These are phyloP conservation scores for Russula virescens DNA, from an alignment of 768 basidiomycete genomes.

Conservation along the genomic window DNA sequence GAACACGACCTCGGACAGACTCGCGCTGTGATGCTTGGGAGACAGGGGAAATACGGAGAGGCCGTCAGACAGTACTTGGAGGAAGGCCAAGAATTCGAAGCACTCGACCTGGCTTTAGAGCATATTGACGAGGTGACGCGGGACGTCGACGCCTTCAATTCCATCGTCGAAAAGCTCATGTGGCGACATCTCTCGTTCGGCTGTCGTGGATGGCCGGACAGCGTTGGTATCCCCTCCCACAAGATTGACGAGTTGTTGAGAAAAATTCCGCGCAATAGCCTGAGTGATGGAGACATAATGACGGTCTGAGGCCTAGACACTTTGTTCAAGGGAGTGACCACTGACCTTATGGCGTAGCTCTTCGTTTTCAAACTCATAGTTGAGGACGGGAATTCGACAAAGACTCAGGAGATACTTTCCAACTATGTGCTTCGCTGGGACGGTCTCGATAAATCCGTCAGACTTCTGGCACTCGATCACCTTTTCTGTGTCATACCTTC, in stretches of 20 bases:
- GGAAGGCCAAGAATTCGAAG: conserved; percentile 43
- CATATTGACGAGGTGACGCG: conserved; percentile 25
- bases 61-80: conserved; percentile 48
- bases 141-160: conserved; percentile 27
- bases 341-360: not conserved
- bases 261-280: not conserved
- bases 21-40: conserved; percentile 40
- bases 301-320: not conserved
- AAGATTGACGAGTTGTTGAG: not conserved
- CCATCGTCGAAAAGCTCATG: conserved; percentile 37
- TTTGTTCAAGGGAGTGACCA: not conserved
- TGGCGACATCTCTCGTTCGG: conserved; percentile 27
- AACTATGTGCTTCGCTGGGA: conserved; percentile 3
- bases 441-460: not conserved
- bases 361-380: conserved; percentile 11
- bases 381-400: not conserved
- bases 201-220: conserved; percentile 10
- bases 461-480: conserved; percentile 7
- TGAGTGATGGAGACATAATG: not conserved
- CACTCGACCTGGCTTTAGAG: conserved; percentile 41
- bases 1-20: conserved; percentile 47
- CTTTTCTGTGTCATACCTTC: conserved; percentile 13
- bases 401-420: not conserved
- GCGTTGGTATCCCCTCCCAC: not conserved
- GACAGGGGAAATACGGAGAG: conserved; percentile 39